phyloP scores from a whole-genome alignment of 495 filamentous ascomycete genomes.

The Talaromyces ruber region DNA sequence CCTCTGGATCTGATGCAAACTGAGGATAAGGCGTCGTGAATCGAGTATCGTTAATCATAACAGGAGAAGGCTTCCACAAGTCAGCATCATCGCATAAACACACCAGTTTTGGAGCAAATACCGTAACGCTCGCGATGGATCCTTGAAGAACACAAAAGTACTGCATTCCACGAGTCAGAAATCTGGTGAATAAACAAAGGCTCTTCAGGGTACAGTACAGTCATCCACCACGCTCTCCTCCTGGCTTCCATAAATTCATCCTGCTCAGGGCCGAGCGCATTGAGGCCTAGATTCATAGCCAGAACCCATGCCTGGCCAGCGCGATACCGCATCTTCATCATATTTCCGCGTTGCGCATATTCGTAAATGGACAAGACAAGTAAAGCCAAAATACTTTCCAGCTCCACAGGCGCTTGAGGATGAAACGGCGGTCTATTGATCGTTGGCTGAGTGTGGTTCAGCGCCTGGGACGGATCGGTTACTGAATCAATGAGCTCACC shows the following conservation, averaged over 20 bases:
- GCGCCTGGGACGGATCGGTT: slow-evolving; percentile 41
- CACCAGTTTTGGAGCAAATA: slow-evolving; percentile 12
- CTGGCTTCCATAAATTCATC: slow-evolving; percentile 46
- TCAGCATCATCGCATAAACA: background rate
- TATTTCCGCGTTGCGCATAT: slow-evolving; percentile 52
- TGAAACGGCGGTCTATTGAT: slow-evolving; percentile 42
- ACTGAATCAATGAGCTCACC: slow-evolving; percentile 47
- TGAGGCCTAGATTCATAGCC: slow-evolving; percentile 44
- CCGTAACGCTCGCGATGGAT: slow-evolving; percentile 51
- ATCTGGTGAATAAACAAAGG: slow-evolving; percentile 4
- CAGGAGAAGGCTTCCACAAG: slow-evolving; percentile 34
- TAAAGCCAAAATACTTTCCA: slow-evolving; percentile 47
- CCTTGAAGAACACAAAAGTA: slow-evolving; percentile 53
- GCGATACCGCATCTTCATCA: slow-evolving; percentile 53
- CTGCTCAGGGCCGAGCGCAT: slow-evolving; percentile 31
- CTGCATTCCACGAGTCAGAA: slow-evolving; percentile 13
- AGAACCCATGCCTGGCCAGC: slow-evolving; percentile 47
- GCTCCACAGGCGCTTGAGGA: slow-evolving; percentile 38
- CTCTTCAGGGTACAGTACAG: slow-evolving; percentile 21
- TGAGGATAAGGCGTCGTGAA: slow-evolving; percentile 48
- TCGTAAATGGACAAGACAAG: slow-evolving; percentile 51
- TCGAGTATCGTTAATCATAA: slow-evolving; percentile 47
- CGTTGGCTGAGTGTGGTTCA: slow-evolving; percentile 34
- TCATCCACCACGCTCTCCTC: slow-evolving; percentile 57
- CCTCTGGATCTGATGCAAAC: slow-evolving; percentile 43